Evolutionary conservation across 148 eudicot genomes (phyloP).

Genomic region (Vaccinium corymbosum): DNA sequence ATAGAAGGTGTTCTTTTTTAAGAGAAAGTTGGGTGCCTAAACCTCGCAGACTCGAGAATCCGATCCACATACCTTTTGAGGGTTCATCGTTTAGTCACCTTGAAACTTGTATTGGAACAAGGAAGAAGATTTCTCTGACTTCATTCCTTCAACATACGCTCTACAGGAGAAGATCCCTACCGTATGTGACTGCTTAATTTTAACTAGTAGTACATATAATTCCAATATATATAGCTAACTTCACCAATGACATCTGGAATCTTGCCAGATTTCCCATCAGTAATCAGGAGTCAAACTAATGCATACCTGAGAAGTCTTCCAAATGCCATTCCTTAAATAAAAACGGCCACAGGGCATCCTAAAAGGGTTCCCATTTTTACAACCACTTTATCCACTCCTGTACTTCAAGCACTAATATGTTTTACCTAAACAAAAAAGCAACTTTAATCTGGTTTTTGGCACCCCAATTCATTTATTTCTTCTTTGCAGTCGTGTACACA

Average conservation of each 20-base stretch:
- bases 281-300: neutral
- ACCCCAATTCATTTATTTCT: neutral
- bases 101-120: neutral
- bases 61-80: neutral
- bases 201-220: neutral
- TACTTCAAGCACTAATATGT: constrained; percentile 5
- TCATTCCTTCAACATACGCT: neutral
- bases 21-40: neutral
- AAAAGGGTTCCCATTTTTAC: neutral
- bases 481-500: neutral
- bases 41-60: neutral
- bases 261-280: neutral
- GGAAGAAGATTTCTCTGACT: neutral
- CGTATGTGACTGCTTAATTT: neutral
- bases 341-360: neutral
- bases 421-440: neutral
- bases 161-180: neutral
- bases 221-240: neutral
- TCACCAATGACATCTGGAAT: constrained; percentile 3
- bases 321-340: neutral
- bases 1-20: neutral
- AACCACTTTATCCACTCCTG: neutral
- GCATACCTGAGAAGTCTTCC: neutral
- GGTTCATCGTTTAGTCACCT: neutral
- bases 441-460: constrained; percentile 1